A percentile compares a stretch with the other conserved stretches of the same genome.
These are phyloP conservation scores for Forsythia suspensa DNA, from an alignment of 257 asterid species.

Conservation along the genomic window DNA sequence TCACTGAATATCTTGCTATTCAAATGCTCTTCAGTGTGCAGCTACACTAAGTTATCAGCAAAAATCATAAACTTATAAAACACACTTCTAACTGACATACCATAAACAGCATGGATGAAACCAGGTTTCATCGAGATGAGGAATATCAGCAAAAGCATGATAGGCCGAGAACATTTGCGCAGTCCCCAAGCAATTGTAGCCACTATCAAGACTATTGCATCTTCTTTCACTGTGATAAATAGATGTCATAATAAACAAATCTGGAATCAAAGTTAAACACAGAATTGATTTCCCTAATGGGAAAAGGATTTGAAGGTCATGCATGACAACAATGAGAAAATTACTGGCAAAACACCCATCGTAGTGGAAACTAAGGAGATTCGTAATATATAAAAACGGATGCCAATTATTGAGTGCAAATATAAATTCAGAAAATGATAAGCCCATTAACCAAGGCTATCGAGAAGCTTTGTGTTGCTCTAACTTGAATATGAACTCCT, in stretches of 20 bases:
- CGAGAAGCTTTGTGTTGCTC: conserved; percentile 14
- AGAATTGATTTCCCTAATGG: background rate
- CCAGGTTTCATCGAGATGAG: conserved; percentile 94
- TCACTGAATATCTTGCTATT: conserved; percentile 14
- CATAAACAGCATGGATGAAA: conserved; percentile 84
- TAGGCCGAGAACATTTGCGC: conserved; percentile 92
- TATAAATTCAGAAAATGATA: conserved; percentile 2
- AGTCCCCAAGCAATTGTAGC: conserved; percentile 99
- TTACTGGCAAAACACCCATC: background rate
- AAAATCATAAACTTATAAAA: background rate
- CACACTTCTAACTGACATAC: conserved; percentile 48
- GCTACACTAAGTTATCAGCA: conserved; percentile 15
- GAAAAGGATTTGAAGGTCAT: conserved; percentile 3
- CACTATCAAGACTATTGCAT: conserved; percentile 84
- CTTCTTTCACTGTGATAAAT: conserved; percentile 76
- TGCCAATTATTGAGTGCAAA: conserved; percentile 7
- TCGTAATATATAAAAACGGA: background rate
- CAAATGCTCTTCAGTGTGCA: conserved; percentile 8
- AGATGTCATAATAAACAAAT: conserved; percentile 8
- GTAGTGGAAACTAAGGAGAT: background rate
- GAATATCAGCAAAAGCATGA: conserved; percentile 84
- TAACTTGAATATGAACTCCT: background rate
- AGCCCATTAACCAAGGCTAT: conserved; percentile 1
- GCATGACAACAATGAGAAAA: background rate
- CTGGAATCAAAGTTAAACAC: conserved; percentile 14